Percentiles rank a stretch among this genome's conserved stretches.
These are phyloP conservation scores for Inga oerstediana DNA, from an alignment of 306 rosid species.

Conservation along the genomic window DNA sequence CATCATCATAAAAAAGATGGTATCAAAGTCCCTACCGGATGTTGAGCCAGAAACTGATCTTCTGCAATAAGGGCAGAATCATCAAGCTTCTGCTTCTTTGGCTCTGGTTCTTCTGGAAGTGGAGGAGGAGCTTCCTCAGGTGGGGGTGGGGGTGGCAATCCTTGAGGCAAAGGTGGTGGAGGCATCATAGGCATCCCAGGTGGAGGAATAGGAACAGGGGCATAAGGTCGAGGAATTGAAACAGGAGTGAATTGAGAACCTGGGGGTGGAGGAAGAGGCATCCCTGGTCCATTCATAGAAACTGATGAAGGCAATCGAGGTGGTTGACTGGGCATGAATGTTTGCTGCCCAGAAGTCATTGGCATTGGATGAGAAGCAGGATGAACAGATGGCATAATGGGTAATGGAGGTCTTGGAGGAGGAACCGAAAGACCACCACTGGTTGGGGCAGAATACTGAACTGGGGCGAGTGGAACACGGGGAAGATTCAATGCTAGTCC, in stretches of 20 bases:
- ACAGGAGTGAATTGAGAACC: conserved; percentile 80
- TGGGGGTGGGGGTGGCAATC: conserved; percentile 88
- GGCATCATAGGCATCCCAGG: conserved; percentile 82
- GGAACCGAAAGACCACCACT: conserved; percentile 62
- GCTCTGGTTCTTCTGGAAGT: conserved; percentile 94
- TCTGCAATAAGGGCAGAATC: conserved; percentile 84
- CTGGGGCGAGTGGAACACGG: conserved; percentile 53
- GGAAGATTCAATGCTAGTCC: conserved; percentile 94
- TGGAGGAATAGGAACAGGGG: conserved; percentile 56
- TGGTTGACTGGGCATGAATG: conserved; percentile 58
- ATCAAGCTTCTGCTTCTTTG: conserved; percentile 87
- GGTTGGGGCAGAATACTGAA: conserved; percentile 68
- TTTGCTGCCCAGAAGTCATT: conserved; percentile 68
- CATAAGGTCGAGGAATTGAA: conserved; percentile 54
- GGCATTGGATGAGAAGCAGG: conserved; percentile 69
- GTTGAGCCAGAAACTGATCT: conserved; percentile 89
- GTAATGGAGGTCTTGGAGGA: conserved; percentile 66
- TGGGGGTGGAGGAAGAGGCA: conserved; percentile 87
- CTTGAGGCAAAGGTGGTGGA: conserved; percentile 85
- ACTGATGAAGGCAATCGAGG: conserved; percentile 67
- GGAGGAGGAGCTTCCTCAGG: conserved; percentile 99
- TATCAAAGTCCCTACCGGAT: conserved; percentile 53
- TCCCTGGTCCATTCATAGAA: conserved; percentile 56
- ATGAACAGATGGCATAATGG: conserved; percentile 67
- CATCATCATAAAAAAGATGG: background rate